These are phyloP conservation scores for Isatis lusitanica DNA, from an alignment of 441 rosid species.

Conservation along the genomic window DNA sequence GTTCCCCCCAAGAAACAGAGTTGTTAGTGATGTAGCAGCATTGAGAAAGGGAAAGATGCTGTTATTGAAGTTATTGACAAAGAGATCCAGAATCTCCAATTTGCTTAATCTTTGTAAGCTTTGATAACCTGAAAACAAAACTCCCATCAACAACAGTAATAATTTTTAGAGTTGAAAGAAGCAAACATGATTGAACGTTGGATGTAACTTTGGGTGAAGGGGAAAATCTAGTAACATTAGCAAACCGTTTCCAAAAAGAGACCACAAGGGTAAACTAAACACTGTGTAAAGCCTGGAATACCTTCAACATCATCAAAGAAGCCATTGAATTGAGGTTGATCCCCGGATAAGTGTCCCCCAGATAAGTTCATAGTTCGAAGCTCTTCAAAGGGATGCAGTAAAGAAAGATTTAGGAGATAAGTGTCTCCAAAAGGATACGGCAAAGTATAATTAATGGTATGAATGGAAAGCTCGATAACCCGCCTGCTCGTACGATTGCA, in stretches of 20 bases:
- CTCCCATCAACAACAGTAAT: too few relatives aligned
- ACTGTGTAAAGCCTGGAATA: too few relatives aligned
- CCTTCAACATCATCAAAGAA: too few relatives aligned
- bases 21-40: slow-evolving; percentile 10
- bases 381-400: background rate
- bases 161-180: too few relatives aligned
- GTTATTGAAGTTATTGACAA: background rate
- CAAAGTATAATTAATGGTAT: background rate
- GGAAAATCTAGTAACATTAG: too few relatives aligned
- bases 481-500: background rate
- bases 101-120: background rate
- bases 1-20: background rate
- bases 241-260: too few relatives aligned
- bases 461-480: background rate
- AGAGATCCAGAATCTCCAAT: background rate
- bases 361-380: background rate
- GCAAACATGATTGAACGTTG: too few relatives aligned
- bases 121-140: too few relatives aligned
- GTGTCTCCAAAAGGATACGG: background rate
- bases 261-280: too few relatives aligned
- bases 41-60: slow-evolving; percentile 9
- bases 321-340: too few relatives aligned
- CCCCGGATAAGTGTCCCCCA: too few relatives aligned
- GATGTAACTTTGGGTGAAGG: too few relatives aligned
- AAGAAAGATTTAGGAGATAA: background rate